Base-by-base conservation (phyloP, 2,329 filamentous ascomycete genomes). In the Tricladium varicosporioides region DNA sequence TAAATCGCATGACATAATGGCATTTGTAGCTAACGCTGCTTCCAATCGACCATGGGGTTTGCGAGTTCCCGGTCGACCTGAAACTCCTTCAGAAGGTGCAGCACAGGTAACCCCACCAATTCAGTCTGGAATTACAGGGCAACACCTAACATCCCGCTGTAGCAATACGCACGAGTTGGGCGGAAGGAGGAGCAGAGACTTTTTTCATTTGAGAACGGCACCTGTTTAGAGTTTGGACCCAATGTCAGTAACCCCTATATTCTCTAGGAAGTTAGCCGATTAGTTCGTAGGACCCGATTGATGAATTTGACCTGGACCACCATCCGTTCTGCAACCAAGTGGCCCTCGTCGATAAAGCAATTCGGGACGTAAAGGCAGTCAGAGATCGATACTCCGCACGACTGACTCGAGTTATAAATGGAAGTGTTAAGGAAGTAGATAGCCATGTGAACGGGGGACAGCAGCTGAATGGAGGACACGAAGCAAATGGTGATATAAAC, bases 61-160 rank as follows among this genome's bases (percentile, higher is more conserved):
- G 3, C 59, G 54, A 16, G 60, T 63, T 4, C 66, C 65, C 14
- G 64, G 64, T n/a, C 51, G 66, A 14, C 63, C 65, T 18, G 49
- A 54, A 15, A 68, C 66, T 5, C 66, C 66, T 5, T 60, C 54
- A 5, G 65, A 68, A 15, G 66, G 66, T 15, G 53, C 54, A 44
- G 66, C 66, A 4, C 64, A 67, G 32, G 66, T 67, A 64, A 18
- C n/a, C 15, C 9, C 5, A 31, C 7, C 32, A n/a, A 22, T 48
- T 15, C 18, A 31, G 16, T 31, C 44, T 27, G 18, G 10, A 13
- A 27, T 13, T 40, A 15, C 5, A 46, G 13, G 45, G 31, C n/a
- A 11, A 31, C 36, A 53, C 33, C 2, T 46, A 44, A 50, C 9
- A 40, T 43, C 22, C 43, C 42, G 43, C 19, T 18, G 19, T 40